phyloP scores from a whole-genome alignment of 1,284 basidiomycete species.

The Ceratorhiza oryzae-sativae region DNA sequence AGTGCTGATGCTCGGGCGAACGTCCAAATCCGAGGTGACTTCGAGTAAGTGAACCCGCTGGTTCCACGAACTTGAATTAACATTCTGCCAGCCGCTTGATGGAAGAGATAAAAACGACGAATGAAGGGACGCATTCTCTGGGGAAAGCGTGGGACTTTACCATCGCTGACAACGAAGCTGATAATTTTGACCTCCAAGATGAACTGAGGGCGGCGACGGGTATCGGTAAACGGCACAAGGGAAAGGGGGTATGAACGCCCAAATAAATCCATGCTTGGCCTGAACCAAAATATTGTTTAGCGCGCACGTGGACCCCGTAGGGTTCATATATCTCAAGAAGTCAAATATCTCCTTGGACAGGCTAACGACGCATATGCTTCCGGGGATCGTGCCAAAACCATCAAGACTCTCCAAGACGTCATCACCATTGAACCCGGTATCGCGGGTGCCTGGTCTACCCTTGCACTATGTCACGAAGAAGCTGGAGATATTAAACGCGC shows the following conservation, averaged over 20 bases:
- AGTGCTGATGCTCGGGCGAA: neutral
- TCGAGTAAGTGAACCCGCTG: conserved; percentile 52
- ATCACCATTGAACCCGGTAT: conserved; percentile 92
- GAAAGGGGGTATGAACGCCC: conserved; percentile 50
- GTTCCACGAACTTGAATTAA: neutral
- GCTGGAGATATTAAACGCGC: conserved; percentile 84
- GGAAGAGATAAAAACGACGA: conserved; percentile 59
- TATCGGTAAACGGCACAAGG: conserved; percentile 62
- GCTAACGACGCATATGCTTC: conserved; percentile 90
- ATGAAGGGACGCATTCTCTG: conserved; percentile 57
- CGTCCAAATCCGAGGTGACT: conserved; percentile 48
- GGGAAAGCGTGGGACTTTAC: conserved; percentile 67
- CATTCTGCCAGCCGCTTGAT: conserved; percentile 62
- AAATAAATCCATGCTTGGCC: neutral
- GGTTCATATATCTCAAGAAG: conserved; percentile 80
- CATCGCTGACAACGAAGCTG: conserved; percentile 61
- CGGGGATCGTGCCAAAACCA: conserved; percentile 70
- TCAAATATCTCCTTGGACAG: conserved; percentile 79
- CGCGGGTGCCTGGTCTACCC: conserved; percentile 64
- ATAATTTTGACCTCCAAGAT: conserved; percentile 70
- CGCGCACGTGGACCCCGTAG: conserved; percentile 54
- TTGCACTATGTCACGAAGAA: conserved; percentile 56
- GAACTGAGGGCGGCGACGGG: conserved; percentile 74
- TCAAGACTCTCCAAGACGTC: conserved; percentile 86
- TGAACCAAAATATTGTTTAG: conserved; percentile 43